Evolutionary conservation across 169 alveolate species (phyloP).

Genomic region (Eimeria brunetti): DNA sequence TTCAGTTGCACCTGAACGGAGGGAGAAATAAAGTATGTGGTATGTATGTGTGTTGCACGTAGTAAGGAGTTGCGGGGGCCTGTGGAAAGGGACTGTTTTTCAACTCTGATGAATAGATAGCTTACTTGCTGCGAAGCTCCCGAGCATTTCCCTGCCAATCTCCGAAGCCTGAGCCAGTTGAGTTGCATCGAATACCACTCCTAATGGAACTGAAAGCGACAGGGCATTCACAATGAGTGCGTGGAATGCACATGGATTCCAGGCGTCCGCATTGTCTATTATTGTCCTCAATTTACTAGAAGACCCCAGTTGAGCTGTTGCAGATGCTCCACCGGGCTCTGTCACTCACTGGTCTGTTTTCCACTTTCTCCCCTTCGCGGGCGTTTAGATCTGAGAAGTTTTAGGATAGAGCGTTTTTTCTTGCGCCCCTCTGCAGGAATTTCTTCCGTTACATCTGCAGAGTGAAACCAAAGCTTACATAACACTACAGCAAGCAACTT

Average conservation of each 20-base stretch:
- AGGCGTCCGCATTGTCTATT: not conserved
- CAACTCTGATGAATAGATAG: not conserved
- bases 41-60: not conserved
- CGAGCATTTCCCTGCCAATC: not conserved
- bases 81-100: not conserved
- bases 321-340: not conserved
- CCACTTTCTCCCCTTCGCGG: not conserved
- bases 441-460: not conserved
- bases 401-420: conserved; percentile 10
- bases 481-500: not conserved
- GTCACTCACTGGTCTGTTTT: not conserved
- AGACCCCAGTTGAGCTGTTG: not conserved
- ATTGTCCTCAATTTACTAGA: not conserved
- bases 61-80: not conserved
- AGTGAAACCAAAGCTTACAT: not conserved
- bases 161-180: not conserved
- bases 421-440: not conserved
- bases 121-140: conserved; percentile 10
- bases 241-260: not conserved
- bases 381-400: not conserved
- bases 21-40: too few species aligned
- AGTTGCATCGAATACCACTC: conserved; percentile 1
- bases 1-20: not conserved
- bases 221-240: not conserved
- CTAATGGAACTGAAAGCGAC: conserved; percentile 4